A percentile compares a stretch with the other conserved stretches of the same genome.
Conservation (phyloP, 2,329 filamentous ascomycete species). For the Verticillium nonalfalfae region DNA sequence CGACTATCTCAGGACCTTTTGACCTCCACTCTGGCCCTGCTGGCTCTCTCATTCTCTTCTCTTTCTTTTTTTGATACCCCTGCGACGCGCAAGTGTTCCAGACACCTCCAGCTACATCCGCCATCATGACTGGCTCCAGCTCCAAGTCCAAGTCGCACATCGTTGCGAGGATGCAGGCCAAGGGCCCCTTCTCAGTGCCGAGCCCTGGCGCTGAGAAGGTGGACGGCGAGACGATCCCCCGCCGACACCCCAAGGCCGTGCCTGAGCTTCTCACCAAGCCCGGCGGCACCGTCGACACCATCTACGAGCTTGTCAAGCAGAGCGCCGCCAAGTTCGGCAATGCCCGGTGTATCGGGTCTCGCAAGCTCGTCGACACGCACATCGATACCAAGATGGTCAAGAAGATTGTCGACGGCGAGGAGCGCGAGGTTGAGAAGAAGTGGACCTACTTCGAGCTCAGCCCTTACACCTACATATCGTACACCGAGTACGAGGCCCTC, state of each 20-base stretch:
- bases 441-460: slow-evolving; percentile 87
- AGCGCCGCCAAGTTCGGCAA: slow-evolving; percentile 61
- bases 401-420: slow-evolving; percentile 76
- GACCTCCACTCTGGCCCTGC: neutral
- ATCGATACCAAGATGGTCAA: slow-evolving; percentile 84
- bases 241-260: slow-evolving; percentile 56
- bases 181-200: slow-evolving; percentile 63
- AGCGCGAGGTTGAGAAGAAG: slow-evolving; percentile 76
- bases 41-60: neutral
- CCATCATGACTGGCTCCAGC: neutral
- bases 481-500: slow-evolving; percentile 70
- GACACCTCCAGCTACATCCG: neutral
- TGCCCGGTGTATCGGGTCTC: slow-evolving; percentile 60
- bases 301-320: slow-evolving; percentile 68
- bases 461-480: slow-evolving; percentile 70
- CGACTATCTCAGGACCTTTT: neutral
- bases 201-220: slow-evolving; percentile 55
- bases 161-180: slow-evolving; percentile 45
- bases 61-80: neutral
- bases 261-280: slow-evolving; percentile 57
- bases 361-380: slow-evolving; percentile 70
- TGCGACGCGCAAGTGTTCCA: neutral
- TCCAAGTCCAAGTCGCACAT: neutral
- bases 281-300: slow-evolving; percentile 59
- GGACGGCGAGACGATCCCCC: slow-evolving; percentile 69